Evolutionary conservation across 331 rosid genomes (phyloP), one percentile per base, ranked within the genome.

Genomic region (Malus hybrid): DNA sequence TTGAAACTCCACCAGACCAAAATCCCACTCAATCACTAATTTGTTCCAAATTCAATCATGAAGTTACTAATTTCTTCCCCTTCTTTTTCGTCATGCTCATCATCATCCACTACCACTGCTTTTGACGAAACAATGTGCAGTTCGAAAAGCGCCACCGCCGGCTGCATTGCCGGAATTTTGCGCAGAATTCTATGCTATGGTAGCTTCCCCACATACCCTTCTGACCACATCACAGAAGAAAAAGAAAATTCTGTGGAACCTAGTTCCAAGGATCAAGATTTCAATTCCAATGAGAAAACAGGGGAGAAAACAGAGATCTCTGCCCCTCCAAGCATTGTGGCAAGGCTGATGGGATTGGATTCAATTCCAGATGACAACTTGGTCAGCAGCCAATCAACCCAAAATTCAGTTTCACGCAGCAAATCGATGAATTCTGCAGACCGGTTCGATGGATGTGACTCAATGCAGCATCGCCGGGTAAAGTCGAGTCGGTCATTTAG

Each of bases 291-390:
- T 29, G 76, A 60, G 6, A 39, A 39, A 39, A 39, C 44, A 39
- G 44, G 44, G 44, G 44, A 39, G 44, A 16, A 65, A 32, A 39
- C 32, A 50, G 84, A 66, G n/a, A 65, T 72, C 24, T 24, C 67
- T 63, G 57, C 80, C 4, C n/a, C 77, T 56, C 74, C 86, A 19
- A 81, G 86, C 15, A 67, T 90, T n/a, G 91, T 89, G 19, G 91
- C 89, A 24, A 86, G 93, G 86, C 80, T 89, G n/a, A 89, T 90
- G 90, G 96, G 95, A 33, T 81, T 89, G 80, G 91, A 88, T 9
- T 80, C 91, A 12, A 80, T 84, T 79, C 87, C 74, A 11, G 92
- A 85, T 10, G 9, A 39, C 44, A 65, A 74, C 48, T 46, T 76
- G 61, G 44, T 39, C 16, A 62, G 5, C 39, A 6, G 39, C 39